These are phyloP conservation scores for Globisporangium apiculatum DNA, from an alignment of 352 stramenopile species.

Conservation along the genomic window DNA sequence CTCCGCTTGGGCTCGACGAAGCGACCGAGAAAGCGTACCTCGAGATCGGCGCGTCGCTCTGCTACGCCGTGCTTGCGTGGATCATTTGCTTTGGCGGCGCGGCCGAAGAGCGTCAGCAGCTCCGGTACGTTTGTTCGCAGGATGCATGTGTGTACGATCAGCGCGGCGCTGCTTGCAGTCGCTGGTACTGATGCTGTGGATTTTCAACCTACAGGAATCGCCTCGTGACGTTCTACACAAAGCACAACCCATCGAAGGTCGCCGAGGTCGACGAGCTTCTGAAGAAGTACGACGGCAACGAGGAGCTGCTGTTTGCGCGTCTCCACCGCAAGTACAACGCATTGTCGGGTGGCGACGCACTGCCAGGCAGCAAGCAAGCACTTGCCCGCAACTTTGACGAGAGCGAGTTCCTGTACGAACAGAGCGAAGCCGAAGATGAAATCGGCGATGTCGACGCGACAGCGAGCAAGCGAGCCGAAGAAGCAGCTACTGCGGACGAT, in stretches of 20 bases:
- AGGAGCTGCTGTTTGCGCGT: conserved; percentile 69
- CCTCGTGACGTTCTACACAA: conserved; percentile 59
- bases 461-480: background rate
- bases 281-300: conserved; percentile 67
- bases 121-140: conserved; percentile 26
- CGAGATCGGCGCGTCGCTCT: conserved; percentile 25
- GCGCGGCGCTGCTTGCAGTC: too few relatives aligned
- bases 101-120: conserved; percentile 26
- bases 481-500: conserved; percentile 24
- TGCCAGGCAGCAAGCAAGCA: conserved; percentile 22
- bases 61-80: conserved; percentile 37
- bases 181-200: background rate
- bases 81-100: conserved; percentile 44
- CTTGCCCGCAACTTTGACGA: conserved; percentile 31
- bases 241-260: conserved; percentile 72
- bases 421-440: conserved; percentile 3
- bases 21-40: conserved; percentile 41
- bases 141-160: too few relatives aligned
- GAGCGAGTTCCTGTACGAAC: conserved; percentile 40
- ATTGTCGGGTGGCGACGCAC: conserved; percentile 15
- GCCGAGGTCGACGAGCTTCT: conserved; percentile 51
- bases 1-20: conserved; percentile 24
- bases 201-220: conserved; percentile 10
- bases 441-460: background rate
- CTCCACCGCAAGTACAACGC: conserved; percentile 79